Conservation (phyloP, 768 basidiomycete species). For the Phylloporus scabripes region DNA sequence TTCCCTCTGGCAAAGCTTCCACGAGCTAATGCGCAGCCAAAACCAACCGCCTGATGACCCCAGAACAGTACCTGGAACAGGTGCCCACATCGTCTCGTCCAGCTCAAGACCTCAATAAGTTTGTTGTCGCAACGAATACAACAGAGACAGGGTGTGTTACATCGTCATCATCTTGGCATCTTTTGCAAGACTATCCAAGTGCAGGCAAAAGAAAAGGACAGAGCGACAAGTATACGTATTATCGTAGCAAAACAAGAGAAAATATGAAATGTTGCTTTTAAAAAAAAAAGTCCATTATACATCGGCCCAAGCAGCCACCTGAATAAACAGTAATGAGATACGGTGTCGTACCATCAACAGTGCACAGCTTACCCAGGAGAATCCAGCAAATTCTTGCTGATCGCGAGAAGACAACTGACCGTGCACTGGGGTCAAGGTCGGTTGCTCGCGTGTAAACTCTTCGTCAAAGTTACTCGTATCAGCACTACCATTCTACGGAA, state of each 20-base stretch:
- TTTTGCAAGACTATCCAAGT: slow-evolving; percentile 34
- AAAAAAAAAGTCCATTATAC: slow-evolving; percentile 31
- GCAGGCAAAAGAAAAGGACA: slow-evolving; percentile 29
- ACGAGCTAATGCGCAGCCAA: slow-evolving; percentile 64
- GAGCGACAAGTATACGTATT: slow-evolving; percentile 26
- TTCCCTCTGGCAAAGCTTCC: slow-evolving; percentile 75
- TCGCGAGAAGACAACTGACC: slow-evolving; percentile 85
- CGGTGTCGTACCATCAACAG: background rate
- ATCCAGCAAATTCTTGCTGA: slow-evolving; percentile 94
- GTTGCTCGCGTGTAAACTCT: slow-evolving; percentile 95
- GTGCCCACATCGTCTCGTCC: slow-evolving; percentile 52
- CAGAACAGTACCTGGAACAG: slow-evolving; percentile 57
- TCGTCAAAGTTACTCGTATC: slow-evolving; percentile 94
- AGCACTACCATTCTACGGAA: slow-evolving; percentile 65
- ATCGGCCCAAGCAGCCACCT: slow-evolving; percentile 56
- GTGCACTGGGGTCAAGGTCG: slow-evolving; percentile 95
- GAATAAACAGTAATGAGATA: background rate
- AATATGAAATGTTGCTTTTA: slow-evolving; percentile 24
- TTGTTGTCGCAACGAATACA: slow-evolving; percentile 2
- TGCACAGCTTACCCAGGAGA: slow-evolving; percentile 71
- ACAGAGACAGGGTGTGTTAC: slow-evolving; percentile 16
- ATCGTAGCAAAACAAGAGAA: slow-evolving; percentile 31
- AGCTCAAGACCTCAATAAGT: slow-evolving; percentile 23
- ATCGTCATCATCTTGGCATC: slow-evolving; percentile 16
- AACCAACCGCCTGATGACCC: slow-evolving; percentile 28